These are phyloP conservation scores for Linum lewisii DNA, from an alignment of 345 rosid genomes.

Conservation along the genomic window DNA sequence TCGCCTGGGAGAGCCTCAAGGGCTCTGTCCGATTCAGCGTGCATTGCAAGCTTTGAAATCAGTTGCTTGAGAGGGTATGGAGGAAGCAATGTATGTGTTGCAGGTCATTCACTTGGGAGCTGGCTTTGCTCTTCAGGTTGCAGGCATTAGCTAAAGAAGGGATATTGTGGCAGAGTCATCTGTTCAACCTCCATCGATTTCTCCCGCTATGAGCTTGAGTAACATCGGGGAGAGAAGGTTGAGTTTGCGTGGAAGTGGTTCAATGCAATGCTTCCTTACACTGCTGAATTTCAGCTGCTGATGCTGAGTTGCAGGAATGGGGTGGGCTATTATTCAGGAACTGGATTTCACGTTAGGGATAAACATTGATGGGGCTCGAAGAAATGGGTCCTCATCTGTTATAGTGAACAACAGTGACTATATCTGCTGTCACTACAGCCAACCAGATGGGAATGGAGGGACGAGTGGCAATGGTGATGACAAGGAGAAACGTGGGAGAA, in stretches of 20 bases:
- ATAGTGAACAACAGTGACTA: constrained; percentile 89
- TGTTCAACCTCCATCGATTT: constrained; percentile 93
- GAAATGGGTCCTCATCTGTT: constrained; percentile 89
- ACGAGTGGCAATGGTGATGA: constrained; percentile 4
- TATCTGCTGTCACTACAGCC: constrained; percentile 68
- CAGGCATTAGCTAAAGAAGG: constrained; percentile 87
- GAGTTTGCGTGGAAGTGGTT: constrained; percentile 66
- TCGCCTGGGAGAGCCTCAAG: constrained; percentile 93
- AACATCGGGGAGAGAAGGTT: constrained; percentile 79
- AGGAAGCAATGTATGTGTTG: constrained; percentile 66
- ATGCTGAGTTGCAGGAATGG: neutral
- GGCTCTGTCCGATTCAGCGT: constrained; percentile 80
- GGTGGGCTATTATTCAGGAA: constrained; percentile 15
- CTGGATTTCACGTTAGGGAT: constrained; percentile 18
- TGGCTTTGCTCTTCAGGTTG: constrained; percentile 90
- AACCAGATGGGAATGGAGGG: constrained; percentile 35
- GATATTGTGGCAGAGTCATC: constrained; percentile 67
- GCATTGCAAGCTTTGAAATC: constrained; percentile 49
- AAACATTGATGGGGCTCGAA: constrained; percentile 28
- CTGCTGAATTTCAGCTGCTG: too few relatives aligned
- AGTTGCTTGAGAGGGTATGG: constrained; percentile 60
- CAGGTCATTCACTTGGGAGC: constrained; percentile 97
- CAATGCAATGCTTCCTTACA: constrained; percentile 70
- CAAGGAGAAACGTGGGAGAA: constrained; percentile 43
- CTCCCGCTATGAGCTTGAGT: constrained; percentile 81